These are phyloP conservation scores for Candida sakaeoensis DNA, from an alignment of 805 yeast species.

Conservation along the genomic window DNA sequence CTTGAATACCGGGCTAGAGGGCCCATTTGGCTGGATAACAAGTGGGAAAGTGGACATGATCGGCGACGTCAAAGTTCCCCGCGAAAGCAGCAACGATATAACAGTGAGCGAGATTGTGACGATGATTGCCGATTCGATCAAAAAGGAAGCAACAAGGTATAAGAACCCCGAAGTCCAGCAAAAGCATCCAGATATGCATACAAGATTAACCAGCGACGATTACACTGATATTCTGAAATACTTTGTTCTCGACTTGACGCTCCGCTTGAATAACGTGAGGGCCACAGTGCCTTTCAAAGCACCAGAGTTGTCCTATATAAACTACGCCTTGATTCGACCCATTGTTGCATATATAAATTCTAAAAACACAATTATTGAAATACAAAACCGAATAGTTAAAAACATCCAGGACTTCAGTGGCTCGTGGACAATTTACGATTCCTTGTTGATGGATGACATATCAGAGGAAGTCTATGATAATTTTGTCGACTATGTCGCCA, in stretches of 20 bases:
- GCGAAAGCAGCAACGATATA: conserved; percentile 52
- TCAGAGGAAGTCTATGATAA: conserved; percentile 88
- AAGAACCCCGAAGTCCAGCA: conserved; percentile 26
- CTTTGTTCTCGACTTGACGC: conserved; percentile 74
- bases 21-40: conserved; percentile 97
- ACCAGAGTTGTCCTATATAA: conserved; percentile 84
- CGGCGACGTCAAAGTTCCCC: conserved; percentile 85
- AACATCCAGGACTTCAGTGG: conserved; percentile 84
- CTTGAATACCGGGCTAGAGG: conserved; percentile 81
- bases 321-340: conserved; percentile 88
- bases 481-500: conserved; percentile 82
- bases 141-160: conserved; percentile 46
- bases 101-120: conserved; percentile 47
- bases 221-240: conserved; percentile 44
- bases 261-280: conserved; percentile 78
- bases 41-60: conserved; percentile 89
- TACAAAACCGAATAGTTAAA: conserved; percentile 78
- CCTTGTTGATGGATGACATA: conserved; percentile 84
- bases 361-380: conserved; percentile 83
- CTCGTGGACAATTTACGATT: conserved; percentile 93
- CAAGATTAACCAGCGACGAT: conserved; percentile 24
- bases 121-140: conserved; percentile 44
- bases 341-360: conserved; percentile 94
- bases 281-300: conserved; percentile 88
- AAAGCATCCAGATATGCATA: conserved; percentile 24